A percentile compares a stretch with the other conserved stretches of the same genome.
phyloP scores from a whole-genome alignment of 331 rosid species.

The Quercus lobata region DNA sequence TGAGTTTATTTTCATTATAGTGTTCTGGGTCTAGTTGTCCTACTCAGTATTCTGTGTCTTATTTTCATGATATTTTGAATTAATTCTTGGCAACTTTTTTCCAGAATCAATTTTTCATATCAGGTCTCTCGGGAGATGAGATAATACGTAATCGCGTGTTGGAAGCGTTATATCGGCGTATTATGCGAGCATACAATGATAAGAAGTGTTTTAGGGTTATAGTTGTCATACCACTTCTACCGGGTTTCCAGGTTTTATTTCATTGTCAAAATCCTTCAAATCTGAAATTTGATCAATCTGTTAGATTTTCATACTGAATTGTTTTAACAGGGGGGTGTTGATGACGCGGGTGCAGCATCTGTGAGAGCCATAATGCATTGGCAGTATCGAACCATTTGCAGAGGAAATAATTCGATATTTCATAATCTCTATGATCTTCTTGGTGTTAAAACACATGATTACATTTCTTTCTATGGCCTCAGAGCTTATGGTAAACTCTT shows the following conservation, averaged over 20 bases:
- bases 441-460: conserved; percentile 77
- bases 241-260: conserved; percentile 93
- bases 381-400: conserved; percentile 95
- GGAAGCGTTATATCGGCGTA: conserved; percentile 75
- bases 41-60: background rate
- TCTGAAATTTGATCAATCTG: conserved; percentile 11
- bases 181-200: conserved; percentile 81
- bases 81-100: conserved; percentile 35
- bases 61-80: conserved; percentile 29
- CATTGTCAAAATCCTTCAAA: background rate
- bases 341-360: conserved; percentile 98
- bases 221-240: conserved; percentile 90
- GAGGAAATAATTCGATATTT: conserved; percentile 78
- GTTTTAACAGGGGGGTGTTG: conserved; percentile 84
- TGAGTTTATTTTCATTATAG: background rate
- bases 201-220: conserved; percentile 82
- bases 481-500: conserved; percentile 85
- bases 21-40: background rate
- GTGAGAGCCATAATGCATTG: conserved; percentile 99
- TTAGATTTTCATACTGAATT: conserved; percentile 8
- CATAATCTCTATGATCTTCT: conserved; percentile 69
- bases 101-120: conserved; percentile 97
- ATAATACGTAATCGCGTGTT: conserved; percentile 80
- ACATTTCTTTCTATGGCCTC: conserved; percentile 91
- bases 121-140: conserved; percentile 94